Conservation (phyloP, 345 rosid genomes). For the Salix arbutifolia region DNA sequence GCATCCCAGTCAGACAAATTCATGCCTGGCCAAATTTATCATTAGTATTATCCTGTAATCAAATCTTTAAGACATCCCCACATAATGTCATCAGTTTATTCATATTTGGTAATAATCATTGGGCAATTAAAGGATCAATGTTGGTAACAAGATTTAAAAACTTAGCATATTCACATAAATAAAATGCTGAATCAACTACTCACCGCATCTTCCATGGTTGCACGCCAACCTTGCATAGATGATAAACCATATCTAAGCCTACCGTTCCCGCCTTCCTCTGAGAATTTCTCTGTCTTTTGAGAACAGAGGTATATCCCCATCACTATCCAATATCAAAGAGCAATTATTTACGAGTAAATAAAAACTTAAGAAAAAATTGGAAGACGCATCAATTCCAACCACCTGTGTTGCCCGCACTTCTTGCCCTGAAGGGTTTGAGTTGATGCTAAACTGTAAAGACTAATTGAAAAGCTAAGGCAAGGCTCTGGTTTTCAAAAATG, state of each 20-base stretch:
- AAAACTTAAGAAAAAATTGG: not conserved
- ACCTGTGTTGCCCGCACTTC: too few species aligned
- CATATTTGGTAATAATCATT: too few species aligned
- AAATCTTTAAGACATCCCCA: too few species aligned
- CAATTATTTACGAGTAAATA: not conserved
- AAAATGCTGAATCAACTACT: slow-evolving; percentile 29
- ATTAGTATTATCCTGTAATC: not conserved
- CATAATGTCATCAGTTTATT: too few species aligned
- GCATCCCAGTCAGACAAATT: not conserved
- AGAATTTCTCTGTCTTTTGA: slow-evolving; percentile 88
- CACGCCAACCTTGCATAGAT: slow-evolving; percentile 99
- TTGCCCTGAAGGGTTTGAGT: too few species aligned
- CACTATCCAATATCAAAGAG: slow-evolving; percentile 23
- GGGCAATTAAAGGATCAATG: too few species aligned
- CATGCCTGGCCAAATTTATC: not conserved
- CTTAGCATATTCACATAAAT: not conserved
- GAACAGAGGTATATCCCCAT: slow-evolving; percentile 94
- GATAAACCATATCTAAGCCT: slow-evolving; percentile 81
- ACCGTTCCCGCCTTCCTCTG: slow-evolving; percentile 79
- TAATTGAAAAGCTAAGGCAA: too few species aligned
- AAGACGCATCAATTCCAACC: too few species aligned
- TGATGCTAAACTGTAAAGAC: too few species aligned
- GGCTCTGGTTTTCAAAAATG: too few species aligned
- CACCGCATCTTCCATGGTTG: slow-evolving; percentile 98
- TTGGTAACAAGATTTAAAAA: not conserved